Base-by-base conservation (phyloP, 1,284 basidiomycete species). In the Irpex sp. region DNA sequence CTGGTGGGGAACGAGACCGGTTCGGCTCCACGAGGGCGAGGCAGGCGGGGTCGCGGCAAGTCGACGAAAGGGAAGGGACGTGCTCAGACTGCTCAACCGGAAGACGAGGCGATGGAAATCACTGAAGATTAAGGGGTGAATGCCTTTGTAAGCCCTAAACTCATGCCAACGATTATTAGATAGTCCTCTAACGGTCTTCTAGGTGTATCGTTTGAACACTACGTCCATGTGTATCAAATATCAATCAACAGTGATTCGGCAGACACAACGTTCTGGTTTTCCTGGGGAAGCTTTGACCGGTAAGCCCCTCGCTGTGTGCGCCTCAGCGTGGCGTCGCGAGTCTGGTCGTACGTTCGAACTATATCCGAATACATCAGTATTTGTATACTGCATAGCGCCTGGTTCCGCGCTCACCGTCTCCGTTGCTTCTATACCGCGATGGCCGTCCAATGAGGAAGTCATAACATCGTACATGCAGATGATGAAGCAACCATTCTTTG, bases 1-100 rank as follows among this genome's bases (percentile, higher is more conserved):
- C 31, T 63, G 43, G 59, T 59, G 21, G 66, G 64, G 33, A 65
- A 61, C 51, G 63, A 60, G 11, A 56, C 54, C 15, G 62, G 53
- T 7, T 59, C n/a, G 37, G 3, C 58, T 4, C 8, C 54, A 37
- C 57, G 65, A 59, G 59, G 59, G 4, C 35, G 60, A 36, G 4
- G 47, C 8, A 33, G n/a, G 61, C 56, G 59, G 17, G 51, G 64
- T n/a, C 58, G 64, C 31, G 53, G 63, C 6, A 65, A 65, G 50
- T 47, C 54, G 8, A 43, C 39, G 11, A 65, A 65, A 58, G 61
- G 60, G 17, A 64, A 61, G 53, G 59, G 50, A n/a, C 59, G 55
- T 21, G 47, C 2, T 8, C 43, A 47, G 17, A 55, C 7, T 19
- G 59, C 9, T 6, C 31, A 46, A n/a, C 8, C 51, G n/a, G 39